Percentiles rank a stretch among this genome's conserved stretches.
phyloP scores from a whole-genome alignment of 345 rosid genomes.

The Citrus reticulata region DNA sequence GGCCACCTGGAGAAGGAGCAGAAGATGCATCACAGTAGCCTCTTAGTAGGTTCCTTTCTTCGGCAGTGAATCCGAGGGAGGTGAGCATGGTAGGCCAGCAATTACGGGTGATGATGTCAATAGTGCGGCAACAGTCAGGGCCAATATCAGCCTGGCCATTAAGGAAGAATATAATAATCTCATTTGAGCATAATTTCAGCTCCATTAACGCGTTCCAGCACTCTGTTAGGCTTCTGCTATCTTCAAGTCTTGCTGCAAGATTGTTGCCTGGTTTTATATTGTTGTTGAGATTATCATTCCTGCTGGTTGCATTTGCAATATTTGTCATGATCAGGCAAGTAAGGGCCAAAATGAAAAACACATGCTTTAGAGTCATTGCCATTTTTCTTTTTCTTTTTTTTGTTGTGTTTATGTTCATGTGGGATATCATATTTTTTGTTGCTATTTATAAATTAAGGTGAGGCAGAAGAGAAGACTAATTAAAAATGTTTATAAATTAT shows the following conservation, averaged over 20 bases:
- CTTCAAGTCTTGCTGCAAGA: constrained; percentile 33
- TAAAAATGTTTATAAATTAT: no score
- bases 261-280: constrained; percentile 13
- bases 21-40: constrained; percentile 54
- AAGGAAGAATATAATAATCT: constrained; percentile 57
- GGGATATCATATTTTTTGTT: not conserved
- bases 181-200: constrained; percentile 67
- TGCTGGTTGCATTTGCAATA: constrained; percentile 13
- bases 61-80: constrained; percentile 58
- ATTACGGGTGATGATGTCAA: constrained; percentile 42
- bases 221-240: constrained; percentile 40
- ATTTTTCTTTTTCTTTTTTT: no score
- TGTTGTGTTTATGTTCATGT: not conserved
- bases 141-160: constrained; percentile 60
- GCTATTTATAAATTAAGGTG: not conserved
- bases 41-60: constrained; percentile 52
- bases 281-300: not conserved
- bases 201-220: constrained; percentile 67
- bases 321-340: constrained; percentile 12
- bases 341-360: constrained; percentile 14
- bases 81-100: constrained; percentile 91
- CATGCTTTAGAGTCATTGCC: constrained; percentile 17
- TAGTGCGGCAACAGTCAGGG: constrained; percentile 53
- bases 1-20: constrained; percentile 28
- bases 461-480: no score